phyloP scores from a whole-genome alignment of 179 eudicot species.

The Heliamphora pulchella region DNA sequence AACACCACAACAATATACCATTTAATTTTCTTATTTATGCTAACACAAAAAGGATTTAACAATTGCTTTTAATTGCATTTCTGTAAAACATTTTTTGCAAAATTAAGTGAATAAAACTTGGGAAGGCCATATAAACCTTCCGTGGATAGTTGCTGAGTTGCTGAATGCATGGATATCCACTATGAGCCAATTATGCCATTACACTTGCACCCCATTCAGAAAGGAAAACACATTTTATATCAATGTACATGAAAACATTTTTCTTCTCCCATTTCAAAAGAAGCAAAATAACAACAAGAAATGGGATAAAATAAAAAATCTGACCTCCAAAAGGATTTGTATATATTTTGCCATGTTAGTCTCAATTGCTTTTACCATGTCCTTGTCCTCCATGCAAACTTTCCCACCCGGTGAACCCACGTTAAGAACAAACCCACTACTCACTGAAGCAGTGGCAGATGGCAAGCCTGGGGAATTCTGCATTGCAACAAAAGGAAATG shows the following conservation, averaged over 20 bases:
- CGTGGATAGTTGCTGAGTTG: background rate
- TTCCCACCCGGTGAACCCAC: conserved; percentile 89
- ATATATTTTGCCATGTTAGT: conserved; percentile 65
- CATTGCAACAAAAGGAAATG: conserved; percentile 93
- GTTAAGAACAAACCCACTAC: conserved; percentile 77
- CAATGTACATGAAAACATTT: background rate
- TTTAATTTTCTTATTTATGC: background rate
- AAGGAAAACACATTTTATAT: background rate
- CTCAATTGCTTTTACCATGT: conserved; percentile 71
- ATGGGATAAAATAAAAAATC: conserved; percentile 8
- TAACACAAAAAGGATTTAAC: background rate
- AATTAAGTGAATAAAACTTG: conserved; percentile 4
- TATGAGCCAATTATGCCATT: background rate
- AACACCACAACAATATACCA: background rate
- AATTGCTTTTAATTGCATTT: conserved; percentile 7
- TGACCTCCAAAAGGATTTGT: conserved; percentile 78
- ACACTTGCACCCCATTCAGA: background rate
- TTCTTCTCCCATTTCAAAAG: background rate
- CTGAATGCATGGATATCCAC: conserved; percentile 1
- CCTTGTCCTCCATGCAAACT: conserved; percentile 73
- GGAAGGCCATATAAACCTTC: conserved; percentile 2
- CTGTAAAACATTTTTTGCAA: background rate
- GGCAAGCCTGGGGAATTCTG: conserved; percentile 69
- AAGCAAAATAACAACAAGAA: background rate
- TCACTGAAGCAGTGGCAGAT: conserved; percentile 87